Base-by-base conservation (phyloP, 257 asterid species). In the Thymus quinquecostatus region DNA sequence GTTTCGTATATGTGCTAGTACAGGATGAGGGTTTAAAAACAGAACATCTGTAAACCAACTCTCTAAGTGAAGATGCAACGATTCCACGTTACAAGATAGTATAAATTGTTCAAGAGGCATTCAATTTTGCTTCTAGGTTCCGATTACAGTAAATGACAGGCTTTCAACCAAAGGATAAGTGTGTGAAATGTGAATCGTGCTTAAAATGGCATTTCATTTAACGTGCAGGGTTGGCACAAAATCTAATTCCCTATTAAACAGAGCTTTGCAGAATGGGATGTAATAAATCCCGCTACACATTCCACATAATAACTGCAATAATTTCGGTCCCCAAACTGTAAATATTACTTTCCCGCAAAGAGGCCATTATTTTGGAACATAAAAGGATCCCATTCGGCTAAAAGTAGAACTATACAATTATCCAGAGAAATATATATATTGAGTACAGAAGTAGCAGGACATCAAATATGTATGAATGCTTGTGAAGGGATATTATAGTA, bases 401-500 rank as follows among this genome's bases (percentile, higher is more conserved):
- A 59, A 40, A 41, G 2, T 41, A 43, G 21, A 43, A 10, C 51
- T 58, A 38, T 51, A 70, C 69, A 75, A 28, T 71, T 53, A n/a
- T 21, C 73, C 34, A 11, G 59, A 58, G 66, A 56, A 55, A 64
- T 21, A 67, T 50, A 68, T 21, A 21, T 21, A 21, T 10, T 61
- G 56, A 71, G 61, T 36, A 27, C 55, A 53, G 54, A 45, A 8
- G 33, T 53, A 66, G 41, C 8, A 66, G 62, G 50, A 14, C 40
- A 43, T 45, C 11, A 28, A 60, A n/a, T 48, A 43, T 44, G n/a
- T 60, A 47, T 66, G 47, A 69, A 68, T 29, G 55, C 63, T 57
- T 21, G 64, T 43, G 32, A 51, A 48, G 44, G 57, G 57, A 76
- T 74, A 27, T 33, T 44, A 77, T 74, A 60, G 29, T 79, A 84